Conservation (phyloP, 2,329 filamentous ascomycete genomes). For the Fusarium camptoceras region DNA sequence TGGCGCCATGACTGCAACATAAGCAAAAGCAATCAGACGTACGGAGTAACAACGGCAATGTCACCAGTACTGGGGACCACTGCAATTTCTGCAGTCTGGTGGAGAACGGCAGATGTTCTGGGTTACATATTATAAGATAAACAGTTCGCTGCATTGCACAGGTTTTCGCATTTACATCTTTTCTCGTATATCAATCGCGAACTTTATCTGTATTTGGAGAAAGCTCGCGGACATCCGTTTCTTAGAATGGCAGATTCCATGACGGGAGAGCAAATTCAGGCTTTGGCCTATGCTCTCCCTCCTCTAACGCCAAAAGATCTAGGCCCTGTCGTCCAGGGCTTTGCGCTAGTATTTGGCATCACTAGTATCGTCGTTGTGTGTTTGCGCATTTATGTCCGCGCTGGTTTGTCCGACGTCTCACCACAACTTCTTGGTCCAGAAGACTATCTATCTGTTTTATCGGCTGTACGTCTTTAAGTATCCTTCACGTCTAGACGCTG, state of each 20-base stretch:
- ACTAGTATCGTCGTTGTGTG: neutral
- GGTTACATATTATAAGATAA: too few relatives aligned
- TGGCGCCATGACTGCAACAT: too few relatives aligned
- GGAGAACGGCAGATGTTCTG: too few relatives aligned
- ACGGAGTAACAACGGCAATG: too few relatives aligned
- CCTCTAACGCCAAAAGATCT: conserved; percentile 1
- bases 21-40: too few relatives aligned
- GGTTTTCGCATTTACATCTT: neutral
- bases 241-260: neutral
- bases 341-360: neutral
- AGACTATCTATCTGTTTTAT: conserved; percentile 10
- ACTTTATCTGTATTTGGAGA: too few relatives aligned
- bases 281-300: neutral
- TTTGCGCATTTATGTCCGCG: conserved; percentile 19
- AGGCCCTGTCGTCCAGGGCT: conserved; percentile 6
- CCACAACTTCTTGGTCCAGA: conserved; percentile 3
- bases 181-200: neutral
- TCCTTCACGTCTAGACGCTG: accelerated
- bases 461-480: neutral
- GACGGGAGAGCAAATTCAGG: conserved; percentile 18
- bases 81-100: too few relatives aligned
- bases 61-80: too few relatives aligned
- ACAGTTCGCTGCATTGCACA: too few relatives aligned
- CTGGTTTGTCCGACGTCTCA: conserved; percentile 7
- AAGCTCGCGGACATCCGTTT: neutral